These are phyloP conservation scores for Boechera divaricarpa DNA, from an alignment of 345 rosid genomes.

Conservation along the genomic window DNA sequence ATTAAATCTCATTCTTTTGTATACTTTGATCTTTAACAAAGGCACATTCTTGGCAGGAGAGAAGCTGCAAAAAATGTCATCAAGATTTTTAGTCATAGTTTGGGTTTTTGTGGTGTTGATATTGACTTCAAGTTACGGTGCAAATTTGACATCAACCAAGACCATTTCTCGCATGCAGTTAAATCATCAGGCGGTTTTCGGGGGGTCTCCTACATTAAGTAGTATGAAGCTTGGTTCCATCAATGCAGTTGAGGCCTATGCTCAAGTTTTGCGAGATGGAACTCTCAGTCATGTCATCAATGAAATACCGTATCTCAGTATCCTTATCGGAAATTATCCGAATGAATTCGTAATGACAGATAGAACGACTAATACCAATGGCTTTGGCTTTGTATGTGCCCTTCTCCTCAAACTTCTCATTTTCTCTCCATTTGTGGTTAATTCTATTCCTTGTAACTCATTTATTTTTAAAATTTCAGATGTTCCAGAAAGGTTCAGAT, in stretches of 20 bases:
- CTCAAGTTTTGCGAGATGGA: conserved; percentile 27
- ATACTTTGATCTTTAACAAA: neutral
- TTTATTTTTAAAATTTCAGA: conserved; percentile 3
- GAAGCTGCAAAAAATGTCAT: conserved; percentile 39
- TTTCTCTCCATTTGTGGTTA: neutral
- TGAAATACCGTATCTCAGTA: conserved; percentile 35
- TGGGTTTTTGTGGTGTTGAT: conserved; percentile 40
- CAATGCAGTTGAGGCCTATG: conserved; percentile 20
- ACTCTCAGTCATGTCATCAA: conserved; percentile 24
- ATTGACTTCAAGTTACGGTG: conserved; percentile 42
- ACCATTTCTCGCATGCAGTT: conserved; percentile 36
- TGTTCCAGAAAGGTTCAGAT: conserved; percentile 40
- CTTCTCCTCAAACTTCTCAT: neutral
- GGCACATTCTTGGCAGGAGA: conserved; percentile 31
- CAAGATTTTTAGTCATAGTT: conserved; percentile 36
- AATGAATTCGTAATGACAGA: conserved; percentile 24
- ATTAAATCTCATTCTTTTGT: too few relatives aligned
- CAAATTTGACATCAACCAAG: conserved; percentile 36
- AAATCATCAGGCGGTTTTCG: neutral
- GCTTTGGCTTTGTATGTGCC: conserved; percentile 43
- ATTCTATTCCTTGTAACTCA: neutral
- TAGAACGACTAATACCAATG: conserved; percentile 28
- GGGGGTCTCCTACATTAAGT: neutral
- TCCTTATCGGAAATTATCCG: conserved; percentile 28
- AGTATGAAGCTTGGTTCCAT: neutral